Percentiles rank a stretch among this genome's conserved stretches.
Conservation (phyloP, 768 basidiomycete genomes). For the Sarcodon aspratus region DNA sequence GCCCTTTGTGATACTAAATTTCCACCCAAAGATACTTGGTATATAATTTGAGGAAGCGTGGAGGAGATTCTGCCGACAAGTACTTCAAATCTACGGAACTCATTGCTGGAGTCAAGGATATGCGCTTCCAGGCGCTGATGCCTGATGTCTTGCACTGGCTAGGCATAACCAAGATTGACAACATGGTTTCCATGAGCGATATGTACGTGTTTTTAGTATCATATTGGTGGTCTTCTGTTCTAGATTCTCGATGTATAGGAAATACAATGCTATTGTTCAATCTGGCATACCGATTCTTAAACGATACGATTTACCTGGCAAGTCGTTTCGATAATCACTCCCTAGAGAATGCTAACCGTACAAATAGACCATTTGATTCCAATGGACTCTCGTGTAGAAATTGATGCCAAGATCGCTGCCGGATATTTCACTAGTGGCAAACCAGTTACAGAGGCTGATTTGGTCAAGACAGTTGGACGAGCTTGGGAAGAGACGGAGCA, state of each 20-base stretch:
- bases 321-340: conserved; percentile 8
- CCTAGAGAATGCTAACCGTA: background rate
- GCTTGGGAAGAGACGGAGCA: conserved; percentile 90
- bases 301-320: conserved; percentile 82
- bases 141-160: conserved; percentile 95
- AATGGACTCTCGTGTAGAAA: conserved; percentile 85
- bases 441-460: conserved; percentile 64
- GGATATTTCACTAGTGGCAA: conserved; percentile 86
- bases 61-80: conserved; percentile 83
- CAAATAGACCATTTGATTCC: conserved; percentile 72
- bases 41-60: conserved; percentile 93
- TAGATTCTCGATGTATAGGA: conserved; percentile 31
- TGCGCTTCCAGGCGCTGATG: conserved; percentile 94
- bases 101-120: conserved; percentile 91
- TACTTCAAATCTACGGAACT: conserved; percentile 93
- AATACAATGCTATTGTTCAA: conserved; percentile 89
- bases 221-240: background rate
- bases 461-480: conserved; percentile 78
- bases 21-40: conserved; percentile 60
- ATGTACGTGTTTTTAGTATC: conserved; percentile 33
- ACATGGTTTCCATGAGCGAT: conserved; percentile 86
- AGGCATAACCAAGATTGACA: conserved; percentile 82
- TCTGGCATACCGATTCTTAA: conserved; percentile 75
- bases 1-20: background rate
- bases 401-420: conserved; percentile 91